Percentiles rank a stretch among this genome's conserved stretches.
phyloP scores from a whole-genome alignment of 805 yeast genomes.

The Candida piceae region DNA sequence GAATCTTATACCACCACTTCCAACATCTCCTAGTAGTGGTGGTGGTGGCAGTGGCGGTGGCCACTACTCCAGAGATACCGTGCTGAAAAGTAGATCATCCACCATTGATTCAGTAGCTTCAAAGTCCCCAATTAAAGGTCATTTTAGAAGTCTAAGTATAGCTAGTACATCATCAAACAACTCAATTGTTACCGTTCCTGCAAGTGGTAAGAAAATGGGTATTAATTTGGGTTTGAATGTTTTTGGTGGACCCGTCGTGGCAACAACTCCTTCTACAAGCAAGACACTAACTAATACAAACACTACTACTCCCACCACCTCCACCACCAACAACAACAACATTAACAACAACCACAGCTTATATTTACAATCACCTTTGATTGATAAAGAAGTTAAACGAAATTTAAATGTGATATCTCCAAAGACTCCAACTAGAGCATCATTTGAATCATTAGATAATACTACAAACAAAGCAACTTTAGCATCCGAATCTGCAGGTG shows the following conservation, averaged over 20 bases:
- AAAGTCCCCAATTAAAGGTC: conserved; percentile 13
- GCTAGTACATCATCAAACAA: conserved; percentile 11
- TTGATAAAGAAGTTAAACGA: neutral
- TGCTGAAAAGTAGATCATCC: conserved; percentile 13
- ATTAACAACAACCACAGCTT: neutral
- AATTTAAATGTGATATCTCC: neutral
- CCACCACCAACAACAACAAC: conserved; percentile 6
- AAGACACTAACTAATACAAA: conserved; percentile 3
- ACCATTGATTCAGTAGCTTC: conserved; percentile 10
- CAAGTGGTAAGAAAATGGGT: conserved; percentile 21
- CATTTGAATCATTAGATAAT: too few species aligned
- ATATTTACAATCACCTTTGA: neutral
- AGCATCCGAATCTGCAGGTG: conserved; percentile 14
- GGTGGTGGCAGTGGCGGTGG: too few species aligned
- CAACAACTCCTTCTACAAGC: conserved; percentile 4
- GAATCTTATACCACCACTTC: too few species aligned
- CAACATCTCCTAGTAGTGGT: too few species aligned
- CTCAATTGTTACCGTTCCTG: conserved; percentile 7
- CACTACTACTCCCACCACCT: conserved; percentile 1
- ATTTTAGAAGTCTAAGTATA: conserved; percentile 20
- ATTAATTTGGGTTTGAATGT: conserved; percentile 29
- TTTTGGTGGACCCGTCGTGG: conserved; percentile 13
- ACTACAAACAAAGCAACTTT: too few species aligned
- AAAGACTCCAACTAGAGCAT: neutral
- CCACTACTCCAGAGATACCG: too few species aligned